Evolutionary conservation across 1,284 basidiomycete species (phyloP), one percentile per base, ranked within the genome.

Genomic region (Puccinia polysora): DNA sequence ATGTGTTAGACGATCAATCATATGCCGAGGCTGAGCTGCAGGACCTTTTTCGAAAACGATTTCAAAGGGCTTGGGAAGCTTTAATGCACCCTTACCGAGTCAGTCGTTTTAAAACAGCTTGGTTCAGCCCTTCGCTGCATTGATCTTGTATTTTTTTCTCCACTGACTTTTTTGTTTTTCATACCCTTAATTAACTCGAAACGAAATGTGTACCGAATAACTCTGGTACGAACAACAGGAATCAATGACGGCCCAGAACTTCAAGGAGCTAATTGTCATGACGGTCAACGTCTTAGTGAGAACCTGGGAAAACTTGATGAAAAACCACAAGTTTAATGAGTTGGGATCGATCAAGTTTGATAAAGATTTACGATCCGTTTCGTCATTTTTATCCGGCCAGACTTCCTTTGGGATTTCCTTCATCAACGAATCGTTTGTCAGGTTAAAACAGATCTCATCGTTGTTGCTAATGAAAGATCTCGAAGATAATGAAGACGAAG

Each of bases 311-410:
- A 91, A 89, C 79, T 85, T 88, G 77, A 83, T 94, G 25, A 82
- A 88, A 77, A 84, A 85, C 1, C 84, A 96, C 80, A 87, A 86
- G 78, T 97, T 91, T 78, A 90, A 90, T 14, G 75, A 96, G 89
- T 85, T 97, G 64, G 96, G 96, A n/a, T 94, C 94, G 1, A 88
- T 98, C 74, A 89, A 92, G 15, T 96, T 97, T 79, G 96, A 99
- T 78, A 87, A 90, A 34, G 96, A 99, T 79, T 81, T 98, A 47
- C 85, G 96, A 40, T 85, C 89, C 1, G 85, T 97, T 73, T 87
- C 86, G 14, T 85, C 86, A 1, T 92, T 89, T 80, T 84, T 99
- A 18, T 87, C 89, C 0, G 86, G 87, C 0, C 93, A 96, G 78
- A 90, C 90, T 4, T 84, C 85, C 0, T 91, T 91, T 79, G 90